Base-by-base conservation (phyloP, 768 basidiomycete species). In the Pleurotus eryngii region DNA sequence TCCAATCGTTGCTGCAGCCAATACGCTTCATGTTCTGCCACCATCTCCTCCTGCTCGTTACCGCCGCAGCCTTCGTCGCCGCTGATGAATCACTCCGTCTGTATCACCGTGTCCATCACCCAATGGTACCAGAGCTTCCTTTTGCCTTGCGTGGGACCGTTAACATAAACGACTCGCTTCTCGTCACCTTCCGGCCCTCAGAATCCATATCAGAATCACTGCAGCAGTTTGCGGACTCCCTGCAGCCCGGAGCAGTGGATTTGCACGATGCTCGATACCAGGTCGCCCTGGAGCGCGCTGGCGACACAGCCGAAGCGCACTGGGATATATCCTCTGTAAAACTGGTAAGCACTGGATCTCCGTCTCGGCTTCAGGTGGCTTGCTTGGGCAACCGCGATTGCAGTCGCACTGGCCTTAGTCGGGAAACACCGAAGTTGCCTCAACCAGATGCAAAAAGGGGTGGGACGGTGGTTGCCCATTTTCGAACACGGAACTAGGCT, bases 311-410 rank as follows among this genome's bases (percentile, higher is more conserved):
- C 57, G 76, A 79, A 61, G 68, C 76, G 49, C 66, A 77, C 60
- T 86, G 83, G 79, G 78, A 79, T 64, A 69, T 82, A 46, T 83
- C 82, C 0, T 82, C 86, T 35, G 83, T 87, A 49, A 85, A 85
- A 70, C 76, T 77, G 55, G 85, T 88, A 59, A 61, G 77, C 57
- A 38, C 55, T 54, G 62, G 58, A 67, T 50, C 42, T n/a, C 45
- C 39, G 51, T 37, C 63, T 59, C 42, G 64, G 40, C 58, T 55
- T 50, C 24, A 39, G 27, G 37, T 57, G 15, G 15, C 37, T 42
- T 9, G 30, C 39, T 39, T 39, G 39, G 51, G 51, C 30, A 35
- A 35, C 30, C 30, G 30, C 30, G 11, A 35, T 35, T 11, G 30
- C 30, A 35, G 30, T 35, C 30, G 30, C 30, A 35, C 30, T 35